Conservation (phyloP, 441 rosid genomes). For the Erysimum cheiri region DNA sequence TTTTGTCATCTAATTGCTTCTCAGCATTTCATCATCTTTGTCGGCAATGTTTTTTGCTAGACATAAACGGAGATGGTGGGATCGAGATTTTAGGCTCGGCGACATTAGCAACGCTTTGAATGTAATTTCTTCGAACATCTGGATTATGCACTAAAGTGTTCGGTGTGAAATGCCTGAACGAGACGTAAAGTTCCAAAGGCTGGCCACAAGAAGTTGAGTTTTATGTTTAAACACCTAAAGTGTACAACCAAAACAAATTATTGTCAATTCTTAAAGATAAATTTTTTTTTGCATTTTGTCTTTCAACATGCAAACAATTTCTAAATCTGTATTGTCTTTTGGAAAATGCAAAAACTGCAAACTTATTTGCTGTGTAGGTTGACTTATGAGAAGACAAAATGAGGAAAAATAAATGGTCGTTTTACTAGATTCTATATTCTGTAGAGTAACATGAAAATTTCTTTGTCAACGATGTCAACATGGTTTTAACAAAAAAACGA, state of each 20-base stretch:
- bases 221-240: no score
- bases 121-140: no score
- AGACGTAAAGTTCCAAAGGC: background rate
- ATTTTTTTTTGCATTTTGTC: background rate
- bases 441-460: constrained; percentile 12
- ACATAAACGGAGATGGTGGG: no score
- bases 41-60: no score
- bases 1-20: no score
- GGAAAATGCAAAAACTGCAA: background rate
- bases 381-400: constrained; percentile 34
- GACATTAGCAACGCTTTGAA: no score
- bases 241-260: no score
- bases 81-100: no score
- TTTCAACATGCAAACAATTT: background rate
- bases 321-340: background rate
- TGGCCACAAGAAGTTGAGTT: background rate
- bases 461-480: constrained; percentile 10
- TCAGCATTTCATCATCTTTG: no score
- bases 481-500: no score
- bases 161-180: constrained; percentile 1
- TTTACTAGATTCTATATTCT: background rate
- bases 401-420: no score
- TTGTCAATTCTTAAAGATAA: no score
- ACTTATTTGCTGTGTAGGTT: constrained; percentile 24
- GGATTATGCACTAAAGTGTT: constrained; percentile 1